Evolutionary conservation across 1,139 yeast genomes (phyloP).

Genomic region (Saccharomyces hybrid): DNA sequence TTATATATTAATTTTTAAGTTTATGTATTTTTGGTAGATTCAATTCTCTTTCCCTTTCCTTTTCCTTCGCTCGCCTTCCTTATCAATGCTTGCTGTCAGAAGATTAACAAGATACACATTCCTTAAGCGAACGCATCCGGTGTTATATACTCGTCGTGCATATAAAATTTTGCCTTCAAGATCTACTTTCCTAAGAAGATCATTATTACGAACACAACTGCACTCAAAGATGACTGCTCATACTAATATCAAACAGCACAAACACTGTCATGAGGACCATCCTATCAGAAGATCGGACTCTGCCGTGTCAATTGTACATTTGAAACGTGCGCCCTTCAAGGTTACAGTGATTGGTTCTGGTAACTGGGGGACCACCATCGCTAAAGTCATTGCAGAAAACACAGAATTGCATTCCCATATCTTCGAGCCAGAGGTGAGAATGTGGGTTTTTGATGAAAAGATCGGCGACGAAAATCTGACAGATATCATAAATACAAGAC

Average conservation of each 20-base stretch:
- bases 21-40: neutral
- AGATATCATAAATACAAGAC: slow-evolving; percentile 74
- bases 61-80: neutral
- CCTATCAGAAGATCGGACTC: slow-evolving; percentile 9
- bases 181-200: neutral
- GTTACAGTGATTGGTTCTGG: slow-evolving; percentile 59
- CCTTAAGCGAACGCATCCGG: slow-evolving; percentile 1
- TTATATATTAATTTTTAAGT: neutral
- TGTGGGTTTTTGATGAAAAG: slow-evolving; percentile 92
- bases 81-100: neutral
- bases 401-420: slow-evolving; percentile 57
- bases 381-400: slow-evolving; percentile 87
- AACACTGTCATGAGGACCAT: neutral
- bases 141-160: neutral
- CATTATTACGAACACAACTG: neutral
- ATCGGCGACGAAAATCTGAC: slow-evolving; percentile 66
- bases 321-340: slow-evolving; percentile 37
- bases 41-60: neutral
- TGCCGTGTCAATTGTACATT: slow-evolving; percentile 10
- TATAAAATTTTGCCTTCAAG: neutral
- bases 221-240: neutral
- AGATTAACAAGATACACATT: neutral
- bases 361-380: slow-evolving; percentile 92
- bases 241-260: neutral
- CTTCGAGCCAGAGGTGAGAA: slow-evolving; percentile 62